Base-by-base conservation (phyloP, 805 yeast genomes). In the Suhomyces sp. region DNA sequence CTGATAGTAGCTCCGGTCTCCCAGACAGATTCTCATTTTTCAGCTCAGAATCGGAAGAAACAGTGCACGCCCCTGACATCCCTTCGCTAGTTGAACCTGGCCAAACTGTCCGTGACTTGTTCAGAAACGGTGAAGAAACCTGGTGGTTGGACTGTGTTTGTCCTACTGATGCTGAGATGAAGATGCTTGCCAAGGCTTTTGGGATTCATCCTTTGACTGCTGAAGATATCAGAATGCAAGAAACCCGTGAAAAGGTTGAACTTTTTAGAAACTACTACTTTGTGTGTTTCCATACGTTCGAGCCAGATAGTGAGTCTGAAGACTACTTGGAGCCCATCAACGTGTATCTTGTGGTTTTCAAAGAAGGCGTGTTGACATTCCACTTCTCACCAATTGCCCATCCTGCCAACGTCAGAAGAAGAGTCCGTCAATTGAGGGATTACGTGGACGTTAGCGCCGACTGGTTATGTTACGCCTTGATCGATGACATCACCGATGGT, bases 151-250 rank as follows among this genome's bases (percentile, higher is more conserved):
- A 94, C 67, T 91, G 97, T 65, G 76, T 84, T 41, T 87, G 96
- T 63, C 98, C 99, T 5, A 89, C 97, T 0, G 98, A 93, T 64
- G 84, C 85, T 19, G 99, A 94, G 71, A 90, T 94, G 97, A 87
- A 87, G 64, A 85, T 89, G 60, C 68, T 94, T 40, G 86, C 97
- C 8, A 92, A 92, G 62, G 94, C 97, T 0, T 93, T 93, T 69
- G 97, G 97, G 8, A 89, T 93, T 71, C 99, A 93, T 76, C 99
- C 99, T 27, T 84, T 93, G 76, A 93, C 99, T 0, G 91, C 97
- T 1, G 99, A 93, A 73, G 99, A 93, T 84, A 92, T 93, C 57
- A 77, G 97, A 52, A 88, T 90, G 83, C 96, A 92, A 72, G 99
- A 93, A 73, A 83, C 97, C 21, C 91, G 99, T 72, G 99, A 93